Conservation (phyloP, 768 basidiomycete genomes). For the Podaxis pistillaris region DNA sequence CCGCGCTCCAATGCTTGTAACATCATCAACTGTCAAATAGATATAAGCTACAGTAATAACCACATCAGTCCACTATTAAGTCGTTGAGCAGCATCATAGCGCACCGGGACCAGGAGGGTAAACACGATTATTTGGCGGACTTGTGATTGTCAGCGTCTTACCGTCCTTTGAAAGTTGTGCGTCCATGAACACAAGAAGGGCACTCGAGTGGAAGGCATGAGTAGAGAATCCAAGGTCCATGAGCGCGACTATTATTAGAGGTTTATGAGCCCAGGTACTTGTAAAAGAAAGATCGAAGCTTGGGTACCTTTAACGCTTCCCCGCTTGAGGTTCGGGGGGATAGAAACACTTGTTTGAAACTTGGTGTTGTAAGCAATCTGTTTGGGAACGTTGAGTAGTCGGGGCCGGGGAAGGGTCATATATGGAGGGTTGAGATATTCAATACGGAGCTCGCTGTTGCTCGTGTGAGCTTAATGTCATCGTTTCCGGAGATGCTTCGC, state of each 20-base stretch:
- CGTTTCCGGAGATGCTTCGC: background rate
- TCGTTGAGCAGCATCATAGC: background rate
- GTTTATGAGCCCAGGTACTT: background rate
- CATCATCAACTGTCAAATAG: background rate
- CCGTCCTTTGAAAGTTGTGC: slow-evolving; percentile 30
- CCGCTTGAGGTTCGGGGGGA: slow-evolving; percentile 28
- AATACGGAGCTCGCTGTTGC: slow-evolving; percentile 37
- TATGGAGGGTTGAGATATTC: slow-evolving; percentile 43
- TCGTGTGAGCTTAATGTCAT: background rate
- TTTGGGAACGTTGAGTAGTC: slow-evolving; percentile 31
- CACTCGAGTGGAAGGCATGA: slow-evolving; percentile 40
- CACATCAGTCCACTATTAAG: background rate
- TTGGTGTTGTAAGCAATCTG: slow-evolving; percentile 34
- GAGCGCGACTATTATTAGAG: slow-evolving; percentile 28
- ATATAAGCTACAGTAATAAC: background rate
- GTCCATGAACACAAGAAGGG: slow-evolving; percentile 34
- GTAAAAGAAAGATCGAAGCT: too few relatives aligned
- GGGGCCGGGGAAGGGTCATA: slow-evolving; percentile 35
- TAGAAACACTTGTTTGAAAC: slow-evolving; percentile 31
- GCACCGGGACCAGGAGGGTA: slow-evolving; percentile 41
- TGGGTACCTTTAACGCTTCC: slow-evolving; percentile 30
- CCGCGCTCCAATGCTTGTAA: slow-evolving; percentile 36
- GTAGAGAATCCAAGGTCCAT: slow-evolving; percentile 43
- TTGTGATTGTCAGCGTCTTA: slow-evolving; percentile 31
- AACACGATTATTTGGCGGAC: slow-evolving; percentile 34